A percentile compares a stretch with the other conserved stretches of the same genome.
Evolutionary conservation across 1,284 basidiomycete species (phyloP).

Genomic region (Sporisorium reilianum): DNA sequence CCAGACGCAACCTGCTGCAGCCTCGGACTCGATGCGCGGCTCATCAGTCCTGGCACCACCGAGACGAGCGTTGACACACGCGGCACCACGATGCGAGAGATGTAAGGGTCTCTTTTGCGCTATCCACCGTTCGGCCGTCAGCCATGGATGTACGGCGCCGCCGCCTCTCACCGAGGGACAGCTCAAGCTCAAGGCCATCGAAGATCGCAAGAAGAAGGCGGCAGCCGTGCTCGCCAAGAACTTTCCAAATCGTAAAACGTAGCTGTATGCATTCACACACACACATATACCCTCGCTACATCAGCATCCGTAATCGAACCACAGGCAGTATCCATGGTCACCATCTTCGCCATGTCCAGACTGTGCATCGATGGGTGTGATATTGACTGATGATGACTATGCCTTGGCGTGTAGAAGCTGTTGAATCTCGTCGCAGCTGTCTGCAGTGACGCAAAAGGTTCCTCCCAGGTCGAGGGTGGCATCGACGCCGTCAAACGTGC

Average conservation of each 20-base stretch:
- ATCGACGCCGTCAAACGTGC: conserved; percentile 46
- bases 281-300: conserved; percentile 16
- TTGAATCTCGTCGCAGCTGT: conserved; percentile 48
- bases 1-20: conserved; percentile 10
- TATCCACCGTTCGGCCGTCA: conserved; percentile 41
- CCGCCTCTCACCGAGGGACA: conserved; percentile 58
- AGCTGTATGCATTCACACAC: conserved; percentile 1
- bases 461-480: conserved; percentile 53
- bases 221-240: conserved; percentile 56
- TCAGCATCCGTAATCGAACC: conserved; percentile 5
- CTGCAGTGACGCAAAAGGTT: conserved; percentile 52
- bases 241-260: conserved; percentile 52
- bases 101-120: conserved; percentile 59
- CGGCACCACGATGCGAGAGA: conserved; percentile 55
- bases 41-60: background rate
- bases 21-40: background rate
- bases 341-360: background rate
- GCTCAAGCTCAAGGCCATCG: conserved; percentile 46
- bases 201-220: conserved; percentile 62
- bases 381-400: background rate
- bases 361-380: background rate
- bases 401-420: conserved; percentile 29
- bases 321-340: background rate
- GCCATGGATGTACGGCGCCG: conserved; percentile 55
- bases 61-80: conserved; percentile 40